Conservation (phyloP, 2,329 filamentous ascomycete species). For the Fusarium papillatum region DNA sequence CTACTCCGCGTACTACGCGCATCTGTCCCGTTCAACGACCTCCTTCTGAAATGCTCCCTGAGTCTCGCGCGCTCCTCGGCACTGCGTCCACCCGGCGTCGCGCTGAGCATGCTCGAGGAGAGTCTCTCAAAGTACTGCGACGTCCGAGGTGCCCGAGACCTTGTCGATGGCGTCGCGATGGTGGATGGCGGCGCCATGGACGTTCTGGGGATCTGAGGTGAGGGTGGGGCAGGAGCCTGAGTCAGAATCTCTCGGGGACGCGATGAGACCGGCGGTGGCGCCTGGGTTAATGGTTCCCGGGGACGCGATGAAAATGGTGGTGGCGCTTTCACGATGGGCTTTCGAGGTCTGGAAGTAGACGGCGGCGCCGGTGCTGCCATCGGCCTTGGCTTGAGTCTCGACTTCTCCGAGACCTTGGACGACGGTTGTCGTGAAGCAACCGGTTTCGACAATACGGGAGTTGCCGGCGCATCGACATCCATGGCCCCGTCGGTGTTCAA, state of each 20-base stretch:
- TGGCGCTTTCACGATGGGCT: not conserved
- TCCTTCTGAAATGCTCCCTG: conserved; percentile 44
- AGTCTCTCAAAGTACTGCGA: conserved; percentile 43
- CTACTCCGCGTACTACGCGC: conserved; percentile 20
- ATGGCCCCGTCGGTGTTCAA: conserved; percentile 24
- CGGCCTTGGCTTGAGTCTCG: not conserved
- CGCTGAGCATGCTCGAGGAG: conserved; percentile 18
- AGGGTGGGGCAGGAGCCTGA: conserved; percentile 31
- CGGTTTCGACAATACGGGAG: not conserved
- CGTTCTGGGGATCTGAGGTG: conserved; percentile 30
- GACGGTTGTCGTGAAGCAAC: not conserved
- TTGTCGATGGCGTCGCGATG: conserved; percentile 27
- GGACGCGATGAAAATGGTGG: conserved; percentile 20
- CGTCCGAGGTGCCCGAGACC: conserved; percentile 23
- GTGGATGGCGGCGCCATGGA: conserved; percentile 35
- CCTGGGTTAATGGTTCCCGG: conserved; percentile 20
- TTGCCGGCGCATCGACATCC: conserved; percentile 28
- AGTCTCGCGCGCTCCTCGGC: conserved; percentile 42
- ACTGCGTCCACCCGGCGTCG: conserved; percentile 28
- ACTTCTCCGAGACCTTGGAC: conserved; percentile 2
- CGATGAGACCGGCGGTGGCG: conserved; percentile 16
- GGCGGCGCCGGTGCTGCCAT: not conserved
- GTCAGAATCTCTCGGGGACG: conserved; percentile 15
- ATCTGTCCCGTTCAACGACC: conserved; percentile 17
- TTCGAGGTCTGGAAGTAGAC: not conserved